A percentile compares a stretch with the other conserved stretches of the same genome.
These are phyloP conservation scores for Hyaloscypha variabilis DNA, from an alignment of 495 filamentous ascomycete genomes.

Conservation along the genomic window DNA sequence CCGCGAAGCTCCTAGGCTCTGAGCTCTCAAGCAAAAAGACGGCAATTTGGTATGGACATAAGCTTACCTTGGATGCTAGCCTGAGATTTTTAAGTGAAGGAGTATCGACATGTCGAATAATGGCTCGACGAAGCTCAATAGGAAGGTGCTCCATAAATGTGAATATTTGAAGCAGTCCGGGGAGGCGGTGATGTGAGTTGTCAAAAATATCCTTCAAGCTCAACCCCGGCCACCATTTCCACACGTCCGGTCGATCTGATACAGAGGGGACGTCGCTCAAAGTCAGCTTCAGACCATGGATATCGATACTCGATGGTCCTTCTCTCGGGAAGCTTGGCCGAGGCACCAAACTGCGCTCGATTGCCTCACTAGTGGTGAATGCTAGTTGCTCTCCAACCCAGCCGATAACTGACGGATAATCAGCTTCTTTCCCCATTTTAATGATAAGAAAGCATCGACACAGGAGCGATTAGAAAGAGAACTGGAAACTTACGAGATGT, in stretches of 20 bases:
- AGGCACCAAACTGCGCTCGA: background rate
- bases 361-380: background rate
- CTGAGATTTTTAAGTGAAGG: slow-evolving; percentile 21
- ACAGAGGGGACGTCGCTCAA: background rate
- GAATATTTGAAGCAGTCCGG: background rate
- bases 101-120: slow-evolving; percentile 18
- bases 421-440: background rate
- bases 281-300: background rate
- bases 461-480: background rate
- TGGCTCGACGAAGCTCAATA: slow-evolving; percentile 20
- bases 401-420: background rate
- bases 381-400: background rate
- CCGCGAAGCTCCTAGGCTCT: no score
- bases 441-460: background rate
- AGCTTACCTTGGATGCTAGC: slow-evolving; percentile 20
- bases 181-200: background rate
- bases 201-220: background rate
- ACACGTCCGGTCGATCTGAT: background rate
- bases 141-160: slow-evolving; percentile 24
- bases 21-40: no score
- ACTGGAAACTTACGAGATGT: background rate
- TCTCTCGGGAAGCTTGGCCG: background rate
- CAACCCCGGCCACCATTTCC: background rate
- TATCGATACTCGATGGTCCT: background rate
- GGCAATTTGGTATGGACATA: no score